Base-by-base conservation (phyloP, 179 eudicot species). In the Beta corolliflora region DNA sequence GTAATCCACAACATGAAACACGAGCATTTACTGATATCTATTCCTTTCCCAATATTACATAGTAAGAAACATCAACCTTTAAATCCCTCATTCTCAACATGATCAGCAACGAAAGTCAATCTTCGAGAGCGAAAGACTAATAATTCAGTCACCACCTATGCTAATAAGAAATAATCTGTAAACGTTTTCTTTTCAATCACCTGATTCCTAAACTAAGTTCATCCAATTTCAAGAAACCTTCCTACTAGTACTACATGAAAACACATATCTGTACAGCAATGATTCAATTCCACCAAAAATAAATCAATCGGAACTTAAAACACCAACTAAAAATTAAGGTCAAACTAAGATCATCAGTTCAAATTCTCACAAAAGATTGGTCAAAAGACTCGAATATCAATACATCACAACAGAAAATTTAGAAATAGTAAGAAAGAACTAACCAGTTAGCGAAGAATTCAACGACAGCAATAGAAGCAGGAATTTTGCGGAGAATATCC, bases 381-480 rank as follows among this genome's bases (percentile, higher is more conserved):
- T 63, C 54, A 50, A 64, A 16, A 19, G 11, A 53, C 15, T 65
- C 15, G 2, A 45, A 21, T 21, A 8, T 56, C 67, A 23, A 68
- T 12, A 18, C 21, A 77, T 29, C 41, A 67, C 56, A 78, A 25
- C 54, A 45, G 31, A 63, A 19, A 65, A 53, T 3, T 23, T 44
- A 65, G 31, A 77, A 23, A 60, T 16, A 16, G 36, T 15, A 55
- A 6, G 4, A 69, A 21, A 19, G 48, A 56, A 86, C 87, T 68
- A 44, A 93, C 97, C 98, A 95, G 89, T 95, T 89, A 75, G 98
- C 98, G 75, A 90, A 95, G 91, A 95, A 95, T 80, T 95, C 97
- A 45, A 93, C 95, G 73, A 95, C 71, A 53, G 97, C 93, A 85
- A 85, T 85, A 64, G 89, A 73, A 7, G 95, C 92, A 15, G 98